These are phyloP conservation scores for Lophium mytilinum DNA, from an alignment of 495 filamentous ascomycete genomes.

Conservation along the genomic window DNA sequence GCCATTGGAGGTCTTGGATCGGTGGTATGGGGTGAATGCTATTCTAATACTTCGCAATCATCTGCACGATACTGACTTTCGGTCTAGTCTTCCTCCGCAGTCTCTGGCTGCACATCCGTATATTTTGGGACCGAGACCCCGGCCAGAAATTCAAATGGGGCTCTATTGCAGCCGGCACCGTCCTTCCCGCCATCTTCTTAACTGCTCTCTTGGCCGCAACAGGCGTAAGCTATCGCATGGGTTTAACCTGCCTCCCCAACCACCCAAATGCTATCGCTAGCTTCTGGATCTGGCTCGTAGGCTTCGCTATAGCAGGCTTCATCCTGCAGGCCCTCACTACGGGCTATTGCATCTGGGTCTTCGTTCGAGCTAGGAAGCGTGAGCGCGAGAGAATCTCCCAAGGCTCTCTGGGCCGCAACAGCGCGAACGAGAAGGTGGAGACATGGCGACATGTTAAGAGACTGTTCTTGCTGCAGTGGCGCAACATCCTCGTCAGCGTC, in stretches of 20 bases:
- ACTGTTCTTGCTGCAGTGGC: conserved; percentile 32
- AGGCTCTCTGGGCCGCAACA: background rate
- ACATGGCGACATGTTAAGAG: conserved; percentile 25
- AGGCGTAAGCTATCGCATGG: conserved; percentile 31
- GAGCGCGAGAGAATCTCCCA: background rate
- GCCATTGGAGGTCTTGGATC: conserved; percentile 26
- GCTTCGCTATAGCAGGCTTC: conserved; percentile 24
- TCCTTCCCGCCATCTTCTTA: conserved; percentile 26
- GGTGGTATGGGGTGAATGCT: conserved; percentile 21
- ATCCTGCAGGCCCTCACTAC: conserved; percentile 29
- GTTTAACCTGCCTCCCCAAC: conserved; percentile 31
- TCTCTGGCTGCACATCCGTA: conserved; percentile 33
- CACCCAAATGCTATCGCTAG: conserved; percentile 25
- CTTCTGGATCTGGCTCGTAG: conserved; percentile 34
- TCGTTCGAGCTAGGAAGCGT: conserved; percentile 14
- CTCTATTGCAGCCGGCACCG: conserved; percentile 23
- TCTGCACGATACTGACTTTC: background rate
- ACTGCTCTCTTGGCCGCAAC: conserved; percentile 22
- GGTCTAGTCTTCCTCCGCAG: conserved; percentile 29
- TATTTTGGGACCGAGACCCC: conserved; percentile 33
- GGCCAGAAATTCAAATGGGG: conserved; percentile 25
- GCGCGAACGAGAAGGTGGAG: background rate
- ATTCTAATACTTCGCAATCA: background rate
- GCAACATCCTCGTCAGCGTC: conserved; percentile 27
- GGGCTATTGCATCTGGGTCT: conserved; percentile 30